Conservation (phyloP, 345 rosid genomes). For the Moringa oleifera region DNA sequence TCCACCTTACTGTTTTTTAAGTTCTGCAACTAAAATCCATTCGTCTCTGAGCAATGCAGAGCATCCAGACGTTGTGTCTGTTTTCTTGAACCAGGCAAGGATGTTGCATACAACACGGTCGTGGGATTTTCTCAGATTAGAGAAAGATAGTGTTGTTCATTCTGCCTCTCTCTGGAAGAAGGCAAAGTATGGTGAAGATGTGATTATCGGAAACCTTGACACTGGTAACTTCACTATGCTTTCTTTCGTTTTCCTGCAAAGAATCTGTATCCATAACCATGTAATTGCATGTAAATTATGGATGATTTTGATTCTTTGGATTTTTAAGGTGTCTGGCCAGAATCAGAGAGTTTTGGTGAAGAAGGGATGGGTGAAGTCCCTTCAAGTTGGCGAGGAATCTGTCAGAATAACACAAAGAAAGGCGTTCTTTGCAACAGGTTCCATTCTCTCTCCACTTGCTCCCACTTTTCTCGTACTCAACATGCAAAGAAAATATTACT, state of each 20-base stretch:
- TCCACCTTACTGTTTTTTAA: background rate
- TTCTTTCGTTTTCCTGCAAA: background rate
- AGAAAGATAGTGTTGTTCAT: conserved; percentile 30
- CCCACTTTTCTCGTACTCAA: background rate
- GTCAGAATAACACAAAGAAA: conserved; percentile 20
- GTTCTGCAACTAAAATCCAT: no score
- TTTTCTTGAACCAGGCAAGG: conserved; percentile 46
- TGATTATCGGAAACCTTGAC: conserved; percentile 60
- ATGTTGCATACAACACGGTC: conserved; percentile 56
- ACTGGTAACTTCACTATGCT: conserved; percentile 27
- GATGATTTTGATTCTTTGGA: background rate
- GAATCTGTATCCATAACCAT: no score
- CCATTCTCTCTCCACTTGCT: background rate
- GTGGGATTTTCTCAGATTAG: conserved; percentile 59
- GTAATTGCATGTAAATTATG: conserved; percentile 3
- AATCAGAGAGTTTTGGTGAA: conserved; percentile 55
- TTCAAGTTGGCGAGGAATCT: conserved; percentile 49
- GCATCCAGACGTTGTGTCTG: conserved; percentile 54
- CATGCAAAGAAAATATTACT: no score
- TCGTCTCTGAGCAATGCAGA: conserved; percentile 22
- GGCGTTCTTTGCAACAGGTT: conserved; percentile 55
- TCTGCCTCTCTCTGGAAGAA: conserved; percentile 38
- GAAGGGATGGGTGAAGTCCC: conserved; percentile 49
- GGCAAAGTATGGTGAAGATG: conserved; percentile 43
- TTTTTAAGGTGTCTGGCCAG: conserved; percentile 56